Conservation (phyloP, 2,329 filamentous ascomycete genomes). For the Aspergillus sp. region DNA sequence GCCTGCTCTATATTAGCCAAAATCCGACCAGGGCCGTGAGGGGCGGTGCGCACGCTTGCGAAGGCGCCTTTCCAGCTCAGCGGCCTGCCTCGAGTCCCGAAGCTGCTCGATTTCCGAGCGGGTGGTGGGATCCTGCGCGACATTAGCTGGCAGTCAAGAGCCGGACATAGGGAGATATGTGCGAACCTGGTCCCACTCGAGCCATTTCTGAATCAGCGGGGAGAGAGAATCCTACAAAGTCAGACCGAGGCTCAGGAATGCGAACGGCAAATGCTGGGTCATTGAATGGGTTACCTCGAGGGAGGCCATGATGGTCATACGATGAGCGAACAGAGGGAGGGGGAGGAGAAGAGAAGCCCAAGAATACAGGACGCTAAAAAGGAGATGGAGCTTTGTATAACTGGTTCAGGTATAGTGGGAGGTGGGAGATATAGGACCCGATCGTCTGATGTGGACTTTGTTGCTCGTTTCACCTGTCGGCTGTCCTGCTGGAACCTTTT, state of each 20-base stretch:
- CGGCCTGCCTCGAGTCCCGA: constrained; percentile 44
- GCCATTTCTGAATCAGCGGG: constrained; percentile 55
- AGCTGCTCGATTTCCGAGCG: constrained; percentile 56
- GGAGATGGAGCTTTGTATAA: constrained; percentile 1
- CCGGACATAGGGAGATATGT: constrained; percentile 1
- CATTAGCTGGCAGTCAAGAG: constrained; percentile 9
- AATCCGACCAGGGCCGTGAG: background rate
- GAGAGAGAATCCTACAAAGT: constrained; percentile 33
- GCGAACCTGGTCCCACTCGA: constrained; percentile 54
- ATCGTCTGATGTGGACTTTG: constrained; percentile 6
- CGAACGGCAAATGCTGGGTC: constrained; percentile 1
- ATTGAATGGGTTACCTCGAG: constrained; percentile 17
- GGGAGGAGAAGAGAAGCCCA: background rate
- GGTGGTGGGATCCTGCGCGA: constrained; percentile 49
- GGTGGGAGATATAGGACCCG: constrained; percentile 6
- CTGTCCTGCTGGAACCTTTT: too few species aligned
- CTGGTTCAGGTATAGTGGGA: background rate
- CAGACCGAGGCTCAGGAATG: constrained; percentile 3
- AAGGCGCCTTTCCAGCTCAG: constrained; percentile 55
- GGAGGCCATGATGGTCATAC: constrained; percentile 26
- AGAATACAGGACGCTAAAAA: background rate
- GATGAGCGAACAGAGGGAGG: constrained; percentile 9
- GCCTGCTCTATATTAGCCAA: constrained; percentile 27
- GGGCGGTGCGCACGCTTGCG: constrained; percentile 42
- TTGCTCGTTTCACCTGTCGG: constrained; percentile 3